Conservation (phyloP, 2,329 filamentous ascomycete species). For the Trichoderma gracile region DNA sequence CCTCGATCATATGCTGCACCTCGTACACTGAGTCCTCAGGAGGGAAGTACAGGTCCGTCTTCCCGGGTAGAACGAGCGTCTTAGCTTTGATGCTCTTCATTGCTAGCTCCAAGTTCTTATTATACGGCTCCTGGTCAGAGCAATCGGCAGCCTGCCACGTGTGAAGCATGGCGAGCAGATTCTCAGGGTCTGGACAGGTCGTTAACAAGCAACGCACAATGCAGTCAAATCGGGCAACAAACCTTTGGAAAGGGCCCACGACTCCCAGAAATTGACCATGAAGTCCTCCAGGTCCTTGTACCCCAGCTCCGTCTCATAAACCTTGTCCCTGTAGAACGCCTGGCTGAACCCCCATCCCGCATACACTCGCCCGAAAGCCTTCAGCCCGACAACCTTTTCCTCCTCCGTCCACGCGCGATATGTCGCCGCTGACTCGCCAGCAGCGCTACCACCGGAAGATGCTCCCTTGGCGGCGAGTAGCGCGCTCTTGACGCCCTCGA, state of each 20-base stretch:
- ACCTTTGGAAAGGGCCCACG: constrained; percentile 66
- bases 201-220: neutral
- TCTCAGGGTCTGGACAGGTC: constrained; percentile 60
- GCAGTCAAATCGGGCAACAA: constrained; percentile 34
- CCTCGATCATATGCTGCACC: constrained; percentile 51
- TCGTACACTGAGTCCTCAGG: constrained; percentile 78
- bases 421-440: constrained; percentile 33
- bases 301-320: constrained; percentile 66
- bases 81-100: constrained; percentile 72
- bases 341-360: constrained; percentile 82
- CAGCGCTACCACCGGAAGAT: constrained; percentile 52
- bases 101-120: constrained; percentile 64
- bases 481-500: constrained; percentile 54
- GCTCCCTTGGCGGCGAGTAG: constrained; percentile 44
- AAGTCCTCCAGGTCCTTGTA: constrained; percentile 72
- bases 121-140: constrained; percentile 67
- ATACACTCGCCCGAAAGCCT: constrained; percentile 73
- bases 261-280: constrained; percentile 74
- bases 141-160: constrained; percentile 78
- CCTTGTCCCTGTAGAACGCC: constrained; percentile 70
- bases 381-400: constrained; percentile 51
- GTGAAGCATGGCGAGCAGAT: constrained; percentile 71
- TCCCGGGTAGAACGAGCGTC: constrained; percentile 67
- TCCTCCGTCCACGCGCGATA: constrained; percentile 43
- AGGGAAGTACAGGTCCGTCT: constrained; percentile 80